Evolutionary conservation across 1,139 yeast genomes (phyloP), one percentile per base, ranked within the genome.

Genomic region (Sugiyamaella castrensis): DNA sequence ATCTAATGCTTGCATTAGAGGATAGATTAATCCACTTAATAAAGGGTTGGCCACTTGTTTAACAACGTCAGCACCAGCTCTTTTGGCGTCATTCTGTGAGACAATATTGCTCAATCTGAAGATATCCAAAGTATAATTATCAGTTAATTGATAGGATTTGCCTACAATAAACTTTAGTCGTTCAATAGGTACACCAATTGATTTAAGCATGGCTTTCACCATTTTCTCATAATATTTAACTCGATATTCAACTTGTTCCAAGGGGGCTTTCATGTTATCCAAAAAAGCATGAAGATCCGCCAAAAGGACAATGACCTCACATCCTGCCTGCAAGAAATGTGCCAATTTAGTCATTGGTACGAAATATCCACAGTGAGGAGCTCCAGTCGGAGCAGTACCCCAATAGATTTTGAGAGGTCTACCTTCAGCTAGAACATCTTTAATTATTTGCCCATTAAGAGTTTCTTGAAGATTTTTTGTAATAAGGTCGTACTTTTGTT

Each of bases 21-120:
- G 99, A 71, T 94, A 94, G 61, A 94, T 87, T 68, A 94, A 79
- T 4, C 98, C 98, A 31, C 95, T 84, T 56, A 94, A 79, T 58
- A 91, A 78, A 32, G 98, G 98, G 69, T 89, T 89, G 40, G 88
- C 82, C 47, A 91, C 97, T 73, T 94, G 98, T 70, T 94, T 94
- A 56, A 94, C 99, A 51, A 94, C 99, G 70, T 94, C 99, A 11
- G 99, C 98, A 66, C 99, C 99, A 1, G 99, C 99, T 69, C 98
- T 83, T 74, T 88, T 88, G 58, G 98, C 97, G 65, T 91, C 98
- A 66, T 92, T 91, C 71, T 87, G 96, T 24, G 95, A 82, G 28
- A 87, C 96, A 40, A 74, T 69, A 67, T 92, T 91, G 40, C 94
- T 79, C 65, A 92, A 70, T 67, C 81, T 81, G 78, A 89, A 94